Conservation (phyloP, 1,284 basidiomycete genomes). For the Rhodotorula glutinis region DNA sequence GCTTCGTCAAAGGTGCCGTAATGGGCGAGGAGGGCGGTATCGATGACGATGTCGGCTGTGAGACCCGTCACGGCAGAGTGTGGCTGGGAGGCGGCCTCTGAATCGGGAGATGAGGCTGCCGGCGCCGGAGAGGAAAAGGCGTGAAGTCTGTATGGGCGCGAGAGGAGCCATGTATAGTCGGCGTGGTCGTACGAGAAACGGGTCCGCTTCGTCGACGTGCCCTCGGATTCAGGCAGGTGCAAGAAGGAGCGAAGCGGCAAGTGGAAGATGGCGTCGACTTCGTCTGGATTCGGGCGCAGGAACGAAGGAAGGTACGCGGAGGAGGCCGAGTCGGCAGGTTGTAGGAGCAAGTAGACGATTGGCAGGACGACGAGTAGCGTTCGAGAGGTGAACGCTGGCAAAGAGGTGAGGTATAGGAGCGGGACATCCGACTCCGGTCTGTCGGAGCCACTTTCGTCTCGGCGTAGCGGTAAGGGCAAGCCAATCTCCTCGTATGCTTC, state of each 20-base stretch:
- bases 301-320: background rate
- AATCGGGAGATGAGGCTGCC: background rate
- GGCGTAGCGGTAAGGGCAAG: slow-evolving; percentile 11
- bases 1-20: slow-evolving; percentile 1
- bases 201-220: background rate
- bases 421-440: background rate
- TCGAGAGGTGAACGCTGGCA: slow-evolving; percentile 41
- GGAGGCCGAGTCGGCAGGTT: background rate
- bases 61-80: slow-evolving; percentile 37
- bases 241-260: slow-evolving; percentile 27
- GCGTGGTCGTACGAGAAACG: slow-evolving; percentile 16
- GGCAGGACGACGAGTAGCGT: slow-evolving; percentile 43
- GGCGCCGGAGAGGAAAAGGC: slow-evolving; percentile 31
- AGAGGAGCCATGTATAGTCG: slow-evolving; percentile 36
- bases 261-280: slow-evolving; percentile 41
- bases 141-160: slow-evolving; percentile 37
- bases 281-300: slow-evolving; percentile 29
- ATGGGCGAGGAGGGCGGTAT: slow-evolving; percentile 22
- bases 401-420: slow-evolving; percentile 35
- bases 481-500: slow-evolving; percentile 43
- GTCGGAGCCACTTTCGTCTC: background rate
- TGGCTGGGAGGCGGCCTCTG: background rate
- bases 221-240: background rate
- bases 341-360: slow-evolving; percentile 34
- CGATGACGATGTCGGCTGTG: slow-evolving; percentile 41